Conservation (phyloP, 2,329 filamentous ascomycete species). For the Zymoseptoria ardabiliae region DNA sequence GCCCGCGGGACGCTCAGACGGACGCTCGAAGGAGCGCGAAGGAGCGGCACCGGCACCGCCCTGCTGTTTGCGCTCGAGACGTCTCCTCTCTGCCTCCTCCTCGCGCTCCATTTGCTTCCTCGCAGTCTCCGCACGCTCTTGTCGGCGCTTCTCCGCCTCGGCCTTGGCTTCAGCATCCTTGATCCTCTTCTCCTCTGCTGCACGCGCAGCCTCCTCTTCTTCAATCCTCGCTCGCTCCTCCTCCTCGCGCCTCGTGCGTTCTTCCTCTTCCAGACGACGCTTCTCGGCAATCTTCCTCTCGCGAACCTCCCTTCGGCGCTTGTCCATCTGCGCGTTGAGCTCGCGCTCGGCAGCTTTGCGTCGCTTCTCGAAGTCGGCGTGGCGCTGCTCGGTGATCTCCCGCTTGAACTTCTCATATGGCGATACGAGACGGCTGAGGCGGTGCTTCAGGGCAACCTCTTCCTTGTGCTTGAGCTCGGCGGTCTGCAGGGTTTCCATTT, state of each 20-base stretch:
- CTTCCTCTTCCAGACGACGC: constrained; percentile 75
- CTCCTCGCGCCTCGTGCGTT: constrained; percentile 70
- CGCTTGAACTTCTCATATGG: constrained; percentile 77
- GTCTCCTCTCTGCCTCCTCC: constrained; percentile 74
- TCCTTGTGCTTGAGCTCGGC: constrained; percentile 84
- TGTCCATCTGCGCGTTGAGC: constrained; percentile 81
- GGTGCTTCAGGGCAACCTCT: constrained; percentile 87
- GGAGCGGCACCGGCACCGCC: constrained; percentile 28
- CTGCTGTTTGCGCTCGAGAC: constrained; percentile 54
- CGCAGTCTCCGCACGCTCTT: constrained; percentile 37
- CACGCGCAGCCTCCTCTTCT: constrained; percentile 74
- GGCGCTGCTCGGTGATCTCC: constrained; percentile 75
- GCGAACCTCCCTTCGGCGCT: constrained; percentile 79
- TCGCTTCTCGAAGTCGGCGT: constrained; percentile 92
- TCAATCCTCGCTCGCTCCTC: constrained; percentile 75
- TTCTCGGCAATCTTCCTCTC: constrained; percentile 78
- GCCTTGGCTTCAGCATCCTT: constrained; percentile 53
- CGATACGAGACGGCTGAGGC: constrained; percentile 76
- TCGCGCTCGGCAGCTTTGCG: constrained; percentile 87
- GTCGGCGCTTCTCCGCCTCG: constrained; percentile 58
- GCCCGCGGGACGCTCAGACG: constrained; percentile 17
- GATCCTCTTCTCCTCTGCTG: constrained; percentile 68
- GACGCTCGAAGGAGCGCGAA: constrained; percentile 32
- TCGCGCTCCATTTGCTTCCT: constrained; percentile 50
- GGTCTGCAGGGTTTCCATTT: constrained; percentile 69